Conservation (phyloP, 208 protist genomes). For the Leishmania gerbilli region DNA sequence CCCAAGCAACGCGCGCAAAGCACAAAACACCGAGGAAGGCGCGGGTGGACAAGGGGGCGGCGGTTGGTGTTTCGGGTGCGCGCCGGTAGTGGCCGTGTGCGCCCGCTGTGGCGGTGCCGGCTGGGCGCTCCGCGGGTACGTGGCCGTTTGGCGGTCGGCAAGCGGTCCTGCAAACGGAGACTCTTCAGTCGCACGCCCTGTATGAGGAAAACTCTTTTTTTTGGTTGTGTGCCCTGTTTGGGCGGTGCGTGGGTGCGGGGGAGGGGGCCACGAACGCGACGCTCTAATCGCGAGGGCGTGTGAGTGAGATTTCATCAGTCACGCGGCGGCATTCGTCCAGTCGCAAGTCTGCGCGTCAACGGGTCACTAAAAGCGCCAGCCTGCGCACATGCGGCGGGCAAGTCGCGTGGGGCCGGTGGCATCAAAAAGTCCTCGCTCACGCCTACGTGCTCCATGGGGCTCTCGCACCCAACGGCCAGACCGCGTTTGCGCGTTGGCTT, state of each 20-base stretch:
- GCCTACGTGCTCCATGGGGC: constrained; percentile 30
- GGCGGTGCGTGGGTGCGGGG: neutral
- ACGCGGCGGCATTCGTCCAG: constrained; percentile 32
- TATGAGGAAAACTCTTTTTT: neutral
- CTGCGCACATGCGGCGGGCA: constrained; percentile 31
- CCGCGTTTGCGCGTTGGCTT: constrained; percentile 53
- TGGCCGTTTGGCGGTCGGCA: neutral
- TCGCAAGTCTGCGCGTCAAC: constrained; percentile 43
- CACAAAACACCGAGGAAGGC: too few species aligned
- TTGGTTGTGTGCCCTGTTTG: neutral
- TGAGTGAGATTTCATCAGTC: neutral
- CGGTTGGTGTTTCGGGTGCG: too few species aligned
- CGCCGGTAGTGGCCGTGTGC: too few species aligned
- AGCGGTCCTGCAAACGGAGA: too few species aligned
- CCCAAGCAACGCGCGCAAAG: too few species aligned
- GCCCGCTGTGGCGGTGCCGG: too few species aligned
- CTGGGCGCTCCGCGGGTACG: too few species aligned
- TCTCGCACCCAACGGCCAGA: constrained; percentile 41
- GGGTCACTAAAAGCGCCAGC: constrained; percentile 37
- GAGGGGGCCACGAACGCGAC: neutral
- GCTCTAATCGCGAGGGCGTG: neutral
- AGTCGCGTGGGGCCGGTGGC: constrained; percentile 31
- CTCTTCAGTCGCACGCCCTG: neutral
- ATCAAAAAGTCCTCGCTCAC: constrained; percentile 40
- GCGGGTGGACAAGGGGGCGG: too few species aligned